phyloP scores from a whole-genome alignment of 1,284 basidiomycete species.

The Boletus smithii region DNA sequence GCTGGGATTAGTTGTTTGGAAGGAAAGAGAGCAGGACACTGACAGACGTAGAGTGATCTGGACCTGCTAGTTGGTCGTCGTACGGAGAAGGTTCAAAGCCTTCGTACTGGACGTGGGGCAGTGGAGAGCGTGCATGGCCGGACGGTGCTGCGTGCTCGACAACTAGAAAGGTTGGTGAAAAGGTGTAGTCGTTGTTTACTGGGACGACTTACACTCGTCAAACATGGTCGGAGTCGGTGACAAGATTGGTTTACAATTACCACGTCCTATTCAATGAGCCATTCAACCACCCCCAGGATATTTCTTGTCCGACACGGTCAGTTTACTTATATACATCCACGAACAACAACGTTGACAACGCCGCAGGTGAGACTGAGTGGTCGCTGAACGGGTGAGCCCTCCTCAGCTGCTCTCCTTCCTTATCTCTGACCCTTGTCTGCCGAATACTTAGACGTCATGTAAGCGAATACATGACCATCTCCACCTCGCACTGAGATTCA shows the following conservation, averaged over 20 bases:
- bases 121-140: constrained; percentile 40
- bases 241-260: not conserved
- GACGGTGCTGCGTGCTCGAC: constrained; percentile 77
- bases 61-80: constrained; percentile 46
- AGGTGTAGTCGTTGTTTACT: not conserved
- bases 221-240: constrained; percentile 53
- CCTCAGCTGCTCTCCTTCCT: not conserved
- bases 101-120: constrained; percentile 71
- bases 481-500: not conserved
- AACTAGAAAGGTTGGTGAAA: constrained; percentile 44
- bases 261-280: constrained; percentile 28
- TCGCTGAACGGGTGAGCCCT: constrained; percentile 72
- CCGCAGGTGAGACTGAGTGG: constrained; percentile 89
- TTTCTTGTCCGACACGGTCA: constrained; percentile 77
- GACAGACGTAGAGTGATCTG: constrained; percentile 37
- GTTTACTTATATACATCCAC: not conserved
- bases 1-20: constrained; percentile 7
- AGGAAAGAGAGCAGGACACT: constrained; percentile 24
- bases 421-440: constrained; percentile 9
- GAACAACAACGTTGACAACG: constrained; percentile 1
- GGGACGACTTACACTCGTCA: constrained; percentile 70
- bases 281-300: constrained; percentile 68
- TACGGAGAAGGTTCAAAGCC: constrained; percentile 78
- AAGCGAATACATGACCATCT: constrained; percentile 19
- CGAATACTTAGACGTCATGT: constrained; percentile 72